Evolutionary conservation across 306 rosid genomes (phyloP), one percentile per base, ranked within the genome.

Genomic region (Morella rubra): DNA sequence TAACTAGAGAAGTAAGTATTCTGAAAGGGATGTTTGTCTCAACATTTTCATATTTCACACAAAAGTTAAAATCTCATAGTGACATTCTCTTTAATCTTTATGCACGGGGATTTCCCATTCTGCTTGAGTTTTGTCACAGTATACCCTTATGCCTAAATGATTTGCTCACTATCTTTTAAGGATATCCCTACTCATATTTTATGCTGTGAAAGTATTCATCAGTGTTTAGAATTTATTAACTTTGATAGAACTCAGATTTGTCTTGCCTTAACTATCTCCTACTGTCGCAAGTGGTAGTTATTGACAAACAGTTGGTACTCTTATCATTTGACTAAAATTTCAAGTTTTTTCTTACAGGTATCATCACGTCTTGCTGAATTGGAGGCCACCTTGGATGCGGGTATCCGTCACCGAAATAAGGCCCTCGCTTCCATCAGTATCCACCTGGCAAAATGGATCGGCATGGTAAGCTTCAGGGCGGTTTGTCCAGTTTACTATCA

Each of bases 371-470:
- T 96, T 79, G 78, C 88, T 54, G 99, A 96, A 68, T 81, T 96
- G 79, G 99, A 96, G 85, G 85, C 85, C 62, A 96, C 99, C 77
- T 86, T 96, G 88, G 97, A 91, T 76, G 90, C 96, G 58, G 99
- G 99, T 82, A 85, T 88, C 65, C 87, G 89, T 49, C 99, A 96
- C 85, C 93, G 94, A 78, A 92, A 92, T 73, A 89, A 92, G 86
- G 99, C 97, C 72, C 90, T 96, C 73, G 56, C 96, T 83, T 89
- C 96, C 54, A 59, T 96, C 16, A 89, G 81, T 49, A 86, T 82
- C 79, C 96, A 92, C 87, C 77, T 96, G 50, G 78, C 88, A 56
- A 88, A 92, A 81, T 96, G 99, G 99, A 92, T 88, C 90, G 85
- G 81, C 82, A 86, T 91, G 98, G 99, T 96, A 84, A 80, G 81